Percentiles rank a stretch among this genome's conserved stretches.
These are phyloP conservation scores for Citrus australasica DNA, from an alignment of 345 rosid genomes.

Conservation along the genomic window DNA sequence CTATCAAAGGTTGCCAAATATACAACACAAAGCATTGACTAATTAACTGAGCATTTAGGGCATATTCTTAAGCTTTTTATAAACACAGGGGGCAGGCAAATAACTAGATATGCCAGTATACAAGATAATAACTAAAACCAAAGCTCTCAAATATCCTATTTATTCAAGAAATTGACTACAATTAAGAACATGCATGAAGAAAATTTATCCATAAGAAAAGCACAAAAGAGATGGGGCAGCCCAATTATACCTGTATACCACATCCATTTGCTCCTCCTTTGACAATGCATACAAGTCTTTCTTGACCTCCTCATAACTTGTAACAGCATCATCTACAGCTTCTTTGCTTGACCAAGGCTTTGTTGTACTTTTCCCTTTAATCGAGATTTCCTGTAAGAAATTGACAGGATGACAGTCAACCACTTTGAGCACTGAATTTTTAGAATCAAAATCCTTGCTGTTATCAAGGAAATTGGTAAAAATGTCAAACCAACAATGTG, in stretches of 20 bases:
- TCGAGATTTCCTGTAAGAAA: constrained; percentile 54
- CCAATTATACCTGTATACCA: constrained; percentile 56
- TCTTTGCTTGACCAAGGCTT: constrained; percentile 27
- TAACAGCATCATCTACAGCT: constrained; percentile 22
- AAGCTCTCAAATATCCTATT: neutral
- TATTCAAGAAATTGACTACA: neutral
- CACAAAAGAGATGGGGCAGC: neutral
- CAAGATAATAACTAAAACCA: neutral
- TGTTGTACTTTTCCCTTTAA: constrained; percentile 28
- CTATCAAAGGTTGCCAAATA: neutral
- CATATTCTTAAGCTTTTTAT: neutral
- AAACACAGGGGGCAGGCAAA: neutral
- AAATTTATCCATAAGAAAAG: neutral
- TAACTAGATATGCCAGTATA: neutral
- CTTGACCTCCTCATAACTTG: constrained; percentile 49
- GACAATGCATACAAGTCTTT: constrained; percentile 79
- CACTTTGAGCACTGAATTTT: neutral
- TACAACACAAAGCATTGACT: neutral
- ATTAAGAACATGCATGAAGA: neutral
- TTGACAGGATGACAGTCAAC: neutral
- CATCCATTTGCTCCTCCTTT: constrained; percentile 84
- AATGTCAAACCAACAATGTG: constrained; percentile 9
- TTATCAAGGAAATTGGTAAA: neutral
- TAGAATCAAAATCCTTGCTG: neutral
- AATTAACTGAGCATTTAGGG: neutral